phyloP scores from a whole-genome alignment of 805 yeast species.

The Dipodascus geniculatus region DNA sequence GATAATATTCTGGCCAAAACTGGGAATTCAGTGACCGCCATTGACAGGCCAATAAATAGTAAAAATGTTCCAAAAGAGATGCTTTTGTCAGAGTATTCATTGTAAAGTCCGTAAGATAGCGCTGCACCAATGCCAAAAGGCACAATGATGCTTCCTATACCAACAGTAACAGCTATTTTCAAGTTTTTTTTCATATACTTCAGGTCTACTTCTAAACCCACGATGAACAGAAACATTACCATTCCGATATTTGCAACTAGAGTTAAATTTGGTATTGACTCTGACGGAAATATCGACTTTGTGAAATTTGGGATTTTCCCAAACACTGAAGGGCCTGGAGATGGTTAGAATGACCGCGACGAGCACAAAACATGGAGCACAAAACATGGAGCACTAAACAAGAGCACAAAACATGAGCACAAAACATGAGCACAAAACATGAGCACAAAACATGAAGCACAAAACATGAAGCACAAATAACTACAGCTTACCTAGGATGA shows the following conservation, averaged over 20 bases:
- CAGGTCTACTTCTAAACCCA: constrained; percentile 71
- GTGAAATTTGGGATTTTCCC: constrained; percentile 65
- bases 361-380: no score
- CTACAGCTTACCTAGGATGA: constrained; percentile 38
- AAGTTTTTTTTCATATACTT: constrained; percentile 49
- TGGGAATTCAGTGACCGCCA: constrained; percentile 79
- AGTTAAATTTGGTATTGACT: constrained; percentile 50
- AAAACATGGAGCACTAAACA: no score
- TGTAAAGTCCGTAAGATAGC: constrained; percentile 54
- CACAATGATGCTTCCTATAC: constrained; percentile 58
- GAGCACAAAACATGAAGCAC: no score
- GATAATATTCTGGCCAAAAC: constrained; percentile 70
- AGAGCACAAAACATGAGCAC: no score
- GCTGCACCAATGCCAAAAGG: constrained; percentile 77
- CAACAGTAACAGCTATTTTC: constrained; percentile 54
- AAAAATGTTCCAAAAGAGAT: constrained; percentile 59
- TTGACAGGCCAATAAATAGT: constrained; percentile 74
- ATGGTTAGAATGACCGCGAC: no score
- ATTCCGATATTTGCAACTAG: constrained; percentile 66
- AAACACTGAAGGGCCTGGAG: constrained; percentile 50
- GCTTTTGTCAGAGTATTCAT: constrained; percentile 27
- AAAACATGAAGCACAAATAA: background rate
- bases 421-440: no score
- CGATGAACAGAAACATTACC: constrained; percentile 59
- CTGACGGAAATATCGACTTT: constrained; percentile 48